Percentiles rank a stretch among this genome's conserved stretches.
Conservation (phyloP, 2,329 filamentous ascomycete genomes). For the Cryphonectria nitschkei region DNA sequence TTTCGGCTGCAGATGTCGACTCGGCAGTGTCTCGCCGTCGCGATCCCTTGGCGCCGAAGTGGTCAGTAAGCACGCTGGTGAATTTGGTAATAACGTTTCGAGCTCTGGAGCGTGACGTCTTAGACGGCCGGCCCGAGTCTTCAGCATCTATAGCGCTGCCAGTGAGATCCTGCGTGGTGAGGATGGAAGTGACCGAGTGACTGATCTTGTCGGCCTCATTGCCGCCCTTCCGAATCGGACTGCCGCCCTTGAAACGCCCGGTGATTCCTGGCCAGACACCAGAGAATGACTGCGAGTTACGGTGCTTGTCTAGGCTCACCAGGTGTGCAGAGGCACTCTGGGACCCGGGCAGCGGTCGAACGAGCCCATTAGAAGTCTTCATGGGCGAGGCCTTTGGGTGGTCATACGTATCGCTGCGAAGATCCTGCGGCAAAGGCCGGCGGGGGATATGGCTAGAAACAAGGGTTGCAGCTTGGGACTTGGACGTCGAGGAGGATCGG, state of each 20-base stretch:
- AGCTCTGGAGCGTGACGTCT: conserved; percentile 24
- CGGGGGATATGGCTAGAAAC: conserved; percentile 16
- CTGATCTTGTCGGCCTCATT: conserved; percentile 14
- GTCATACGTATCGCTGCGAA: not conserved
- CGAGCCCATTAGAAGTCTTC: conserved; percentile 13
- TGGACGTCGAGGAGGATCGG: conserved; percentile 6
- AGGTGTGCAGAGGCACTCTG: conserved; percentile 17
- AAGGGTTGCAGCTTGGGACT: not conserved
- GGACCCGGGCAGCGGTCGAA: conserved; percentile 20
- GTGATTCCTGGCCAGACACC: not conserved
- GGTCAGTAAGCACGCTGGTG: conserved; percentile 25
- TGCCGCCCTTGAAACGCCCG: not conserved
- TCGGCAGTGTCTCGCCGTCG: not conserved
- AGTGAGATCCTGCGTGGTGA: not conserved
- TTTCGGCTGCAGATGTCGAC: not conserved
- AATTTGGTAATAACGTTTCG: conserved; percentile 28
- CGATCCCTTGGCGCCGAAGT: conserved; percentile 17
- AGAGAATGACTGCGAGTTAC: conserved; percentile 6
- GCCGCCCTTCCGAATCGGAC: conserved; percentile 3
- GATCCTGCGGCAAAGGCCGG: conserved; percentile 13
- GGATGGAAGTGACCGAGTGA: conserved; percentile 15
- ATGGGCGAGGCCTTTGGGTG: conserved; percentile 10
- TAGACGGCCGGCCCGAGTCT: not conserved
- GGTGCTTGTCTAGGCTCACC: not conserved
- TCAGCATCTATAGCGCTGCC: conserved; percentile 15